phyloP scores from a whole-genome alignment of 805 yeast species.

The Kregervanrija delftensis region DNA sequence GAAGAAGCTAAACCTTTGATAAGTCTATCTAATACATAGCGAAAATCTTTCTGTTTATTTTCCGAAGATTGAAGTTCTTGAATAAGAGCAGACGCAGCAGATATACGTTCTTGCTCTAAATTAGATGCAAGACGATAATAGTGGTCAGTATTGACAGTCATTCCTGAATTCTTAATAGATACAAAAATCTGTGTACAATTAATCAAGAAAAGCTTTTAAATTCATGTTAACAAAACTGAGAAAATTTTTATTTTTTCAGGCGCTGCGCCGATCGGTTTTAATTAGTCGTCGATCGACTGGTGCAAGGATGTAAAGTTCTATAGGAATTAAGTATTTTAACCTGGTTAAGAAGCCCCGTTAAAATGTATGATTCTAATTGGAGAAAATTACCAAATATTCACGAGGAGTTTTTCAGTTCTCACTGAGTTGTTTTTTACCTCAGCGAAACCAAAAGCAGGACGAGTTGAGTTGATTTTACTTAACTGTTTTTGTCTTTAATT shows the following conservation, averaged over 20 bases:
- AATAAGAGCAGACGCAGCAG: constrained; percentile 62
- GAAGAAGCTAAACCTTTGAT: constrained; percentile 77
- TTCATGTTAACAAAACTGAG: not conserved
- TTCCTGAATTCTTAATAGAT: constrained; percentile 10
- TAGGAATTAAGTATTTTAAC: not conserved
- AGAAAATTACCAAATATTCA: not conserved
- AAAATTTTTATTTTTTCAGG: not conserved
- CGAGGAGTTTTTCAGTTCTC: no score
- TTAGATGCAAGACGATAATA: constrained; percentile 77
- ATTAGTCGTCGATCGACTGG: constrained; percentile 11
- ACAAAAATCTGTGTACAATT: not conserved
- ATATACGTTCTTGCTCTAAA: constrained; percentile 59
- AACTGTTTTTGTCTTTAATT: constrained; percentile 2
- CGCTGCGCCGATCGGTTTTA: not conserved
- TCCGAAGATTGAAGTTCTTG: constrained; percentile 43
- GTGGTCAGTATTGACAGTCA: constrained; percentile 63
- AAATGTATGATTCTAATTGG: not conserved
- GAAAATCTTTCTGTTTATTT: constrained; percentile 55
- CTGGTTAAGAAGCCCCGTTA: constrained; percentile 6
- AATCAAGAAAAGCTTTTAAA: not conserved
- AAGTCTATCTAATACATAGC: constrained; percentile 72
- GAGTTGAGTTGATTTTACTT: not conserved
- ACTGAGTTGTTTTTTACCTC: no score
- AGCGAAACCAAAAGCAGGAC: no score
- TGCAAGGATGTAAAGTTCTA: not conserved